These are phyloP conservation scores for Xylaria telfairii DNA, from an alignment of 495 filamentous ascomycete species.

Conservation along the genomic window DNA sequence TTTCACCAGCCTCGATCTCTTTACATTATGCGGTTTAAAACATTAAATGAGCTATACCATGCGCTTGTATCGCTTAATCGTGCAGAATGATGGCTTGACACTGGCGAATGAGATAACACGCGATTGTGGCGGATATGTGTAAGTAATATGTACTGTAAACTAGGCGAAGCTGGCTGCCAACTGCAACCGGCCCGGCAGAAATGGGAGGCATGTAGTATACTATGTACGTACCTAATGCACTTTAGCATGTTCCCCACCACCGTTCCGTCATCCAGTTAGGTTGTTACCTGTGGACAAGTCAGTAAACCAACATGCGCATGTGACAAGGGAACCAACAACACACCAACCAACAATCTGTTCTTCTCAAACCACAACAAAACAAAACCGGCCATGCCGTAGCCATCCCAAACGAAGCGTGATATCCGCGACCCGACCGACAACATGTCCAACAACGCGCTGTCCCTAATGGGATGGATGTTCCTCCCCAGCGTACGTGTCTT, in stretches of 20 bases:
- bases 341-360: background rate
- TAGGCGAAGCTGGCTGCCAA: too few relatives aligned
- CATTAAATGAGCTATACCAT: background rate
- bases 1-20: background rate
- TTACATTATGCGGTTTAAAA: background rate
- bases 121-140: background rate
- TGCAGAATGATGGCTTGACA: background rate
- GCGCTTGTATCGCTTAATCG: background rate
- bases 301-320: background rate
- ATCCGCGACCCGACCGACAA: constrained; percentile 23
- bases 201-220: background rate
- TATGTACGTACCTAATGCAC: too few relatives aligned
- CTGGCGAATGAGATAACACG: constrained; percentile 10
- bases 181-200: background rate
- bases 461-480: constrained; percentile 79
- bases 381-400: constrained; percentile 34
- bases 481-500: constrained; percentile 69
- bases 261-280: background rate
- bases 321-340: background rate
- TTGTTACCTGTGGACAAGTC: background rate
- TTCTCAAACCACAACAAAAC: background rate
- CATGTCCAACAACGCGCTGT: constrained; percentile 59
- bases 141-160: too few relatives aligned
- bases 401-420: background rate
- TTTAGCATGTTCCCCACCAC: background rate